Conservation (phyloP, 306 rosid genomes). For the Casuarina glauca region DNA sequence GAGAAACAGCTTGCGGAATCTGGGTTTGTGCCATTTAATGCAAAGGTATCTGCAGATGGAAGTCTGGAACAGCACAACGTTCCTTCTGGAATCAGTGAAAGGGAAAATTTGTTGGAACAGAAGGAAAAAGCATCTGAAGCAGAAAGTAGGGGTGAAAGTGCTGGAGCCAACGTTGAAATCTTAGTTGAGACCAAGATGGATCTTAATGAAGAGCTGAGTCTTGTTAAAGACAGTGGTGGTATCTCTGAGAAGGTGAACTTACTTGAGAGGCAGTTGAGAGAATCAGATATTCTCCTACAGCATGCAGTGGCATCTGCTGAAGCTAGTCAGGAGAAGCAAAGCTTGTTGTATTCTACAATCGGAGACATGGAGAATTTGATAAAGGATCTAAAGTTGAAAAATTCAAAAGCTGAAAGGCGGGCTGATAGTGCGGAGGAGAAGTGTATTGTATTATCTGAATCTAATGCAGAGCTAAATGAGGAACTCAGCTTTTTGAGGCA, state of each 20-base stretch:
- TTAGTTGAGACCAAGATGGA: slow-evolving; percentile 40
- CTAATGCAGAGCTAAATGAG: slow-evolving; percentile 63
- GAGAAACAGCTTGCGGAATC: slow-evolving; percentile 62
- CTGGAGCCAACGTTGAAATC: slow-evolving; percentile 42
- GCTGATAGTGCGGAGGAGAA: slow-evolving; percentile 78
- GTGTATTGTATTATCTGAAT: slow-evolving; percentile 67
- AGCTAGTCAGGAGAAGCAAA: slow-evolving; percentile 85
- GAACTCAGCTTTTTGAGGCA: slow-evolving; percentile 63
- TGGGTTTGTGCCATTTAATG: slow-evolving; percentile 40
- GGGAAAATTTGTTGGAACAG: slow-evolving; percentile 37
- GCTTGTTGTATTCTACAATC: slow-evolving; percentile 59
- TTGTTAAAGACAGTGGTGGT: slow-evolving; percentile 36
- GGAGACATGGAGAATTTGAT: slow-evolving; percentile 80
- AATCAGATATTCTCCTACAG: slow-evolving; percentile 56
- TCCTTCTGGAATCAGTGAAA: slow-evolving; percentile 36
- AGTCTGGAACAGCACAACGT: slow-evolving; percentile 39
- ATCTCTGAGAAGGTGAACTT: slow-evolving; percentile 42
- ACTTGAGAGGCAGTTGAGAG: slow-evolving; percentile 60
- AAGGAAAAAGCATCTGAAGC: slow-evolving; percentile 40
- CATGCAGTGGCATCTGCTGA: slow-evolving; percentile 78
- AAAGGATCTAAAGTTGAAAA: slow-evolving; percentile 68
- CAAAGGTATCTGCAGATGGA: slow-evolving; percentile 43
- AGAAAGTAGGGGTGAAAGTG: slow-evolving; percentile 47
- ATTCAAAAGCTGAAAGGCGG: slow-evolving; percentile 65
- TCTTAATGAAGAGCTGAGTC: slow-evolving; percentile 45